Evolutionary conservation across 2,329 filamentous ascomycete genomes (phyloP), one percentile per base, ranked within the genome.

Genomic region (Fusarium sp.): DNA sequence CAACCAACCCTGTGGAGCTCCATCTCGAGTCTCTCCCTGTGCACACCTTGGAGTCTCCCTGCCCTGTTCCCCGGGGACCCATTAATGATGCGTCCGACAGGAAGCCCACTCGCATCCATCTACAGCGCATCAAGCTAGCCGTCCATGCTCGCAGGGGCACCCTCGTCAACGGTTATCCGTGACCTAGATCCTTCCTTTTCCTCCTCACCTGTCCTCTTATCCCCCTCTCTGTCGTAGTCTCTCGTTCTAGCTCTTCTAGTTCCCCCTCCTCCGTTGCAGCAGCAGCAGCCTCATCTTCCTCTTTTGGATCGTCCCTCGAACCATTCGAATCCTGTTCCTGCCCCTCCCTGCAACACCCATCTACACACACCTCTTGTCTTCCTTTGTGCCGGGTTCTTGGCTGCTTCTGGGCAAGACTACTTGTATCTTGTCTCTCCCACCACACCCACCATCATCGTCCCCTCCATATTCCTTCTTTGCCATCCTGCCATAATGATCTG

Each of bases 381-480:
- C 64, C 62, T 66, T 71, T 73, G 64, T 73, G 53, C 71, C 69
- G 62, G 64, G 22, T 56, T 61, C 59, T 68, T 69, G 56, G 59
- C 62, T 62, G 56, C 42, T 67, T 64, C 60, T 57, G 35, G 35
- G 51, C 51, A 31, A 53, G 42, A 67, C 64, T 77, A 75, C 70
- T 76, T 76, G 56, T 77, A 77, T 71, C 66, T 67, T 69, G 61
- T 42, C 31, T 35, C 24, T 36, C 61, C 71, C 67, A 57, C 62
- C 61, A 22, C 55, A 51, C 62, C 60, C 49, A 64, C 51, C 49
- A 66, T 67, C 73, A 61, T 71, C 62, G 29, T 63, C 40, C 62
- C 12, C 42, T 71, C 66, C 66, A 61, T 70, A 49, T 42, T 44
- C 33, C 46, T 49, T 66, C 73, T 63, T 63, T 70, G 42, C 42